These are phyloP conservation scores for Termitomyces sp. DNA, from an alignment of 768 basidiomycete genomes.

Conservation along the genomic window DNA sequence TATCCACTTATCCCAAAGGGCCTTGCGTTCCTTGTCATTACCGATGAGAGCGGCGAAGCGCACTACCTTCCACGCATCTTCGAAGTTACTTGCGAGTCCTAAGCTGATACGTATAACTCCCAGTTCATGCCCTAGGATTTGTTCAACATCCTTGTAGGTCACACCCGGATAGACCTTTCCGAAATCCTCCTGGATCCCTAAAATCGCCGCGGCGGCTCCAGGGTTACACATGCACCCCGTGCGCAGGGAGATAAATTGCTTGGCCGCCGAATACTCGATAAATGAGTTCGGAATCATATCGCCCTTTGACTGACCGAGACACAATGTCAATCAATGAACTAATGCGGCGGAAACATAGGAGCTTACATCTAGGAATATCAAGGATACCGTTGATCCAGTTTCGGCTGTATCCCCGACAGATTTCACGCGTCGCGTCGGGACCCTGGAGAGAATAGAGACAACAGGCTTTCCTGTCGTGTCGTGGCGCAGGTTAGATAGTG, in stretches of 20 bases:
- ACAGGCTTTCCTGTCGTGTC: slow-evolving; percentile 57
- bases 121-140: slow-evolving; percentile 58
- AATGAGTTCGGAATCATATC: slow-evolving; percentile 65
- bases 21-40: slow-evolving; percentile 28
- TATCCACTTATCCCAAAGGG: slow-evolving; percentile 29
- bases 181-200: slow-evolving; percentile 68
- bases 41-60: too few relatives aligned
- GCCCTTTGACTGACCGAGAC: slow-evolving; percentile 49
- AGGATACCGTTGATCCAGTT: too few relatives aligned
- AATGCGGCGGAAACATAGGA: background rate
- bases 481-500: slow-evolving; percentile 58
- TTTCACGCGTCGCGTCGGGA: slow-evolving; percentile 49
- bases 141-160: slow-evolving; percentile 60
- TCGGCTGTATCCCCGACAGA: slow-evolving; percentile 65
- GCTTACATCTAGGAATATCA: slow-evolving; percentile 62
- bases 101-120: slow-evolving; percentile 77
- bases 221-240: too few relatives aligned
- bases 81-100: slow-evolving; percentile 76
- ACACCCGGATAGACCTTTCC: slow-evolving; percentile 52
- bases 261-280: too few relatives aligned
- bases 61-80: slow-evolving; percentile 59
- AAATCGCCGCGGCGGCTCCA: slow-evolving; percentile 81
- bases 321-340: background rate
- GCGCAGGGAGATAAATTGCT: slow-evolving; percentile 66
- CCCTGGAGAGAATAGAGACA: slow-evolving; percentile 63